Evolutionary conservation across 1,139 yeast genomes (phyloP).

Genomic region (Candida dubliniensis): DNA sequence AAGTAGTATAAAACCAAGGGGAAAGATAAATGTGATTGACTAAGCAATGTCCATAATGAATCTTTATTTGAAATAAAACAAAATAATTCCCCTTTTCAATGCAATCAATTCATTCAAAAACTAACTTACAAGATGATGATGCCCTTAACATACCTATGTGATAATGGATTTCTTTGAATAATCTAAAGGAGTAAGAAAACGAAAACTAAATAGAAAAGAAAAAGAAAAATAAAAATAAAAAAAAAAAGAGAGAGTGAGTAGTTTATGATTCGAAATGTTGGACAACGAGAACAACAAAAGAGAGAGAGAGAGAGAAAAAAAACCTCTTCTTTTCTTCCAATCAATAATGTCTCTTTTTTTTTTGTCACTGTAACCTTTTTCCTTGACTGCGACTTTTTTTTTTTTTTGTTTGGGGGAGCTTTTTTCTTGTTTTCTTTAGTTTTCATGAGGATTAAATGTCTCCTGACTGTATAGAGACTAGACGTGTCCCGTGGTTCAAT

Average conservation of each 20-base stretch:
- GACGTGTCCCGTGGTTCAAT: no score
- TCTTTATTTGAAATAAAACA: no score
- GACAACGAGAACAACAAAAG: conserved; percentile 7
- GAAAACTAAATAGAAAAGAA: conserved; percentile 4
- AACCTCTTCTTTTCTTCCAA: not conserved
- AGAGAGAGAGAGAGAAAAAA: conserved; percentile 2
- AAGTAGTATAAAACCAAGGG: no score
- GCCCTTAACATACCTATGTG: conserved; percentile 5
- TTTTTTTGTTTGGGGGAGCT: no score
- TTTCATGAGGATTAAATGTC: not conserved
- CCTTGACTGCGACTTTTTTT: not conserved
- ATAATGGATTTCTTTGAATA: conserved; percentile 6
- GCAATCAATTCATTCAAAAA: not conserved
- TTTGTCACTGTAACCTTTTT: not conserved
- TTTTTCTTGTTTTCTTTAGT: not conserved
- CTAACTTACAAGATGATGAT: no score
- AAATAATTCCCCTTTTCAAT: no score
- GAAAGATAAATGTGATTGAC: no score
- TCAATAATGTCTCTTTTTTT: not conserved
- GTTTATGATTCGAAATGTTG: conserved; percentile 4
- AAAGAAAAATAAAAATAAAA: conserved; percentile 4
- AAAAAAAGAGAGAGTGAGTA: conserved; percentile 1
- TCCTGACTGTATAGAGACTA: no score
- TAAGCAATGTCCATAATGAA: no score
- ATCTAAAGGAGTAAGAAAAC: conserved; percentile 4